Base-by-base conservation (phyloP, 129 eudicot genomes). In the Ambrosia artemisiifolia region DNA sequence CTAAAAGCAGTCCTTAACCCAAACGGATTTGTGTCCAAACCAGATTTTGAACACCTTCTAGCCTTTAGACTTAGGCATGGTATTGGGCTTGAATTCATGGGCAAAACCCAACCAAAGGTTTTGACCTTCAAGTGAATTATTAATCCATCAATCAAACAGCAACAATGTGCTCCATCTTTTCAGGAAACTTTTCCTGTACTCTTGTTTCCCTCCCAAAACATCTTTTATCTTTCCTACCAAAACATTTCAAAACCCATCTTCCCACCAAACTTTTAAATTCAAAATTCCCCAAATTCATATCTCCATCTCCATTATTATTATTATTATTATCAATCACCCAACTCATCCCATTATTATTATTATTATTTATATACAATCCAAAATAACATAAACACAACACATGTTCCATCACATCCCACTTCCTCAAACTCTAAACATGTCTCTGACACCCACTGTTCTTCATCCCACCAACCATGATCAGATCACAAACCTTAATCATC, bases 251-350 rank as follows among this genome's bases (percentile, higher is more conserved):
- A 44, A 12, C 6, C 18, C 55, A 49, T 14, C 42, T 79, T 75
- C 80, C 80, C 80, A 54, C 84, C 73, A 75, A 63, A 63, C 48
- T 71, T 63, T 65, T 32, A 63, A 77, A 78, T 50, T 30, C 67
- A 76, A 77, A 36, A 28, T 40, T 56, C 65, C 30, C 4, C 35
- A 79, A 55, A 66, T 60, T 61, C 68, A 65, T 11, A 60, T 11
- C 36, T 43, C 71, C n/a, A 60, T 11, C 36, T 43, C 28, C 28
- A 24, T 24, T 24, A 24, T 24, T 24, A 24, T 24, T 49, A 63
- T 46, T 18, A 60, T 28, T 7, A 63, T 46, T 18, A 60, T 28
- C 3, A n/a, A 53, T 38, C 43, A n/a, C 4, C 11, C 70, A 38
- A 18, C 47, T 24, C 28, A 24, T 24, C 28, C 28, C 28, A 24